Evolutionary conservation across 1,139 yeast species (phyloP).

Genomic region (Candida tunisiensis): DNA sequence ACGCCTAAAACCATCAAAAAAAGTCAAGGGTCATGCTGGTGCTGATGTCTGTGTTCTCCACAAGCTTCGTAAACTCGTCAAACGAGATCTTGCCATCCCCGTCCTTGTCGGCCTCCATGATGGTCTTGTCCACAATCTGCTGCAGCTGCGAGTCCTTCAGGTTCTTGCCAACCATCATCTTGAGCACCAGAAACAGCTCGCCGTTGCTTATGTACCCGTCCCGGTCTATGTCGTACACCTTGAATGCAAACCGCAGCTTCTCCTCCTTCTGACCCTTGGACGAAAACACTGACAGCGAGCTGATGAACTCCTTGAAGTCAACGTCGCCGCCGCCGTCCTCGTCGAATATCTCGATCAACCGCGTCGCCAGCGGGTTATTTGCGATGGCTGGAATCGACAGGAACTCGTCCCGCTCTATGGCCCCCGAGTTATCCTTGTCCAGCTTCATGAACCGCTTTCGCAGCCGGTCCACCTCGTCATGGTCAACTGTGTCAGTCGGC

Average conservation of each 20-base stretch:
- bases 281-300: conserved; percentile 80
- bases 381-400: conserved; percentile 86
- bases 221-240: conserved; percentile 86
- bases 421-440: conserved; percentile 85
- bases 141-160: conserved; percentile 78
- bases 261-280: conserved; percentile 77
- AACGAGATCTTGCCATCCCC: conserved; percentile 82
- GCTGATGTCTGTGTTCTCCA: conserved; percentile 22
- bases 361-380: conserved; percentile 72
- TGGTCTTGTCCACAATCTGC: conserved; percentile 89
- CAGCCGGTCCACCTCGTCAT: conserved; percentile 82
- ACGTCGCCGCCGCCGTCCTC: conserved; percentile 86
- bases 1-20: no score
- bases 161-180: conserved; percentile 95
- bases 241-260: conserved; percentile 78
- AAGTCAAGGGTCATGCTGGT: conserved; percentile 22
- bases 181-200: conserved; percentile 78
- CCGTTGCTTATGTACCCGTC: conserved; percentile 95
- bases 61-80: conserved; percentile 56
- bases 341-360: conserved; percentile 91
- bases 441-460: conserved; percentile 89
- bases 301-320: conserved; percentile 88
- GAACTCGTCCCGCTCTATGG: conserved; percentile 82
- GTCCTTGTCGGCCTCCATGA: conserved; percentile 85
- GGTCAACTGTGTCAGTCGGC: no score